Evolutionary conservation across 2,329 filamentous ascomycete genomes (phyloP), one percentile per base, ranked within the genome.

Genomic region (Fusarium hainanense): DNA sequence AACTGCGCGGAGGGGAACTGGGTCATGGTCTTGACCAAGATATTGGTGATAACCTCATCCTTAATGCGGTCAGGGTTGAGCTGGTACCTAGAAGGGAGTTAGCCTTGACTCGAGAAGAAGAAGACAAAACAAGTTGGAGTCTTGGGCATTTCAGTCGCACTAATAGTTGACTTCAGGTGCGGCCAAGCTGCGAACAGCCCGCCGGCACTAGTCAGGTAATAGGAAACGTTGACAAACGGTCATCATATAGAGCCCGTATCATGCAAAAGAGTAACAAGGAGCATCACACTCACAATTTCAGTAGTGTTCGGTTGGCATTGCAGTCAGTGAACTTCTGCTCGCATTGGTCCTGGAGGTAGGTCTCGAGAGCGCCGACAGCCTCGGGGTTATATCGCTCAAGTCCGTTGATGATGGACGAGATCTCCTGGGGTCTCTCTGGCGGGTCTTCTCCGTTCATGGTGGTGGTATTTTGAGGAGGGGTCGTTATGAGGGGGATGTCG

Each of bases 361-460:
- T 92, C 87, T 99, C 95, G 82, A 99, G 96, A 73, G 93, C 88
- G 68, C 89, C 89, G 51, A 97, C 97, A 54, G 96, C 97, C 85
- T 99, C 96, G 43, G 96, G 96, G 83, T 99, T 99, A 86, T 99
- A 99, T 78, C 96, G 89, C 83, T 99, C 96, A 71, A 99, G 93
- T 75, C 96, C 95, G 84, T 95, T 97, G 79, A 99, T 93, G 79
- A 99, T 98, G 82, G 85, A 87, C 79, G 93, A 92, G 82, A 99
- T 97, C 81, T 96, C 90, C 74, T 96, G 93, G 76, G 96, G 95
- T 81, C 96, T 88, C 83, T 97, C 93, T 77, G 93, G 90, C 85
- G 93, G 92, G 83, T 94, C 93, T 87, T 98, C 95, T 85, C 85
- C 85, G 84, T 88, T 88, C 87, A 89, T 89, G 73, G 74, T 88